A percentile compares a stretch with the other conserved stretches of the same genome.
phyloP scores from a whole-genome alignment of 2,329 filamentous ascomycete species.

The Endocalyx cinctus region DNA sequence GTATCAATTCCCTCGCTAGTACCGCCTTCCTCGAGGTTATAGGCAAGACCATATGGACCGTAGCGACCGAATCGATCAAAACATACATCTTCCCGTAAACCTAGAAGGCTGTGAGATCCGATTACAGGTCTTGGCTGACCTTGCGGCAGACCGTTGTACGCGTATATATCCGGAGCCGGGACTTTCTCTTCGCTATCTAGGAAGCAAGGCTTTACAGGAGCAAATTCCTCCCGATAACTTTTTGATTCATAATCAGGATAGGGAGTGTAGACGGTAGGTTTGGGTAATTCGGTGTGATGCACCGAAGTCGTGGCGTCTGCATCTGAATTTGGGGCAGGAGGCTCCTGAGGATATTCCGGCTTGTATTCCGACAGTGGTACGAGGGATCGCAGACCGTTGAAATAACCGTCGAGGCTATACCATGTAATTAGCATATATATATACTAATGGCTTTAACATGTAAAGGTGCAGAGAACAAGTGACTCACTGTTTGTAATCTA shows the following conservation, averaged over 20 bases:
- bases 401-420: constrained; percentile 71
- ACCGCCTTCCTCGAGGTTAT: constrained; percentile 68
- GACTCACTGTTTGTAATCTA: constrained; percentile 40
- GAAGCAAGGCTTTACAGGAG: constrained; percentile 56
- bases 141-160: constrained; percentile 65
- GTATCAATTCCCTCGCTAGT: constrained; percentile 66
- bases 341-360: constrained; percentile 65
- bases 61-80: constrained; percentile 84
- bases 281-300: constrained; percentile 36
- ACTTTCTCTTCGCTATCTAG: constrained; percentile 56
- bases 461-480: not conserved
- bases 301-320: constrained; percentile 16
- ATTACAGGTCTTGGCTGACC: constrained; percentile 74
- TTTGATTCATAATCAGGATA: constrained; percentile 60
- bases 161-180: constrained; percentile 58
- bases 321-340: constrained; percentile 7
- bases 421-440: constrained; percentile 13
- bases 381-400: constrained; percentile 69
- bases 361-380: constrained; percentile 59
- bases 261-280: constrained; percentile 56
- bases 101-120: constrained; percentile 71
- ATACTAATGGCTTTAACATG: no score
- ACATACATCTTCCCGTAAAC: constrained; percentile 72
- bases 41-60: constrained; percentile 83
- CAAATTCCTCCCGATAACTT: constrained; percentile 49